Conservation (phyloP, 2,329 filamentous ascomycete species). For the Emergomyces orientalis region DNA sequence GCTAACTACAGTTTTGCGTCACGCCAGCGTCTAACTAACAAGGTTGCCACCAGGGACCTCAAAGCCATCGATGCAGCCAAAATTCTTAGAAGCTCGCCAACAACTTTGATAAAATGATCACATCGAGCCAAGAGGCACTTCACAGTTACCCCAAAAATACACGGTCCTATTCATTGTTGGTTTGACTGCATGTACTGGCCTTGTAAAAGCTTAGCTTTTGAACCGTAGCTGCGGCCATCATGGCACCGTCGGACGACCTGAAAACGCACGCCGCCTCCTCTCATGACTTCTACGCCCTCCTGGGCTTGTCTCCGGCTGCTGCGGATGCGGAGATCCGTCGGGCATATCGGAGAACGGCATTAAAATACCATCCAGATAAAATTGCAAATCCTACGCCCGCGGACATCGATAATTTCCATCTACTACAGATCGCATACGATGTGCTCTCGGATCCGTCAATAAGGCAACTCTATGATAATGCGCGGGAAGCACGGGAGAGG, state of each 20-base stretch:
- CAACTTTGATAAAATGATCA: background rate
- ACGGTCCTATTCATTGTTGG: background rate
- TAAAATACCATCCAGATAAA: constrained; percentile 95
- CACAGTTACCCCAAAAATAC: background rate
- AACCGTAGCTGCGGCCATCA: constrained; percentile 13
- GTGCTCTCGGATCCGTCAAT: constrained; percentile 63
- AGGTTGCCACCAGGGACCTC: too few relatives aligned
- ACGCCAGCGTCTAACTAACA: too few relatives aligned
- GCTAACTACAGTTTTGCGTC: too few relatives aligned
- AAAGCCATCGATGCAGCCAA: too few relatives aligned
- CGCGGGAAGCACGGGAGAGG: constrained; percentile 60
- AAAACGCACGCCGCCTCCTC: constrained; percentile 52
- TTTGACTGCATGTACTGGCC: background rate
- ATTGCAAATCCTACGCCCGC: constrained; percentile 56
- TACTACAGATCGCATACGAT: constrained; percentile 77
- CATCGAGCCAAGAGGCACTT: background rate
- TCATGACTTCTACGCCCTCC: constrained; percentile 68
- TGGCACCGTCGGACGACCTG: constrained; percentile 35
- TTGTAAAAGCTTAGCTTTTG: background rate
- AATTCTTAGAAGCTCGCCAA: too few relatives aligned
- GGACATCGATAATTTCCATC: constrained; percentile 74
- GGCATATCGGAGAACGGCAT: constrained; percentile 72
- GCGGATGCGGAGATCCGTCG: constrained; percentile 65
- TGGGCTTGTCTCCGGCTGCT: constrained; percentile 57
- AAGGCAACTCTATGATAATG: constrained; percentile 68